Conservation (phyloP, 768 basidiomycete genomes). For the Fibroporia radiculosa region DNA sequence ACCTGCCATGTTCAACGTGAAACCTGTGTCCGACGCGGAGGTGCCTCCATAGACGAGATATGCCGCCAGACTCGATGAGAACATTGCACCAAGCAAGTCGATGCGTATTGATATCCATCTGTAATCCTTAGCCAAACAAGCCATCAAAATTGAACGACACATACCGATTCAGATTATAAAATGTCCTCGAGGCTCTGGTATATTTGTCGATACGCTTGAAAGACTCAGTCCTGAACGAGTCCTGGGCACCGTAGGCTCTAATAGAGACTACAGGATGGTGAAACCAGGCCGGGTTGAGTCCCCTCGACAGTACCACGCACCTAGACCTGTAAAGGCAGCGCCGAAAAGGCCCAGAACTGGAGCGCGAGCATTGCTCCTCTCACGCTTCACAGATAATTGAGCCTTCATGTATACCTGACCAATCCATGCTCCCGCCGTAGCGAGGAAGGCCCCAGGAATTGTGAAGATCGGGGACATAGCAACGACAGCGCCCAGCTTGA, state of each 20-base stretch:
- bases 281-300: not conserved
- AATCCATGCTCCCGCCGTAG: conserved; percentile 31
- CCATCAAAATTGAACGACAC: not conserved
- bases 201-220: conserved; percentile 41
- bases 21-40: conserved; percentile 33
- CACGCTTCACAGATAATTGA: conserved; percentile 50
- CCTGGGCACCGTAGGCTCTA: conserved; percentile 51
- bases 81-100: conserved; percentile 46
- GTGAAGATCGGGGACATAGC: conserved; percentile 33
- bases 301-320: conserved; percentile 18
- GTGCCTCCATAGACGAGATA: conserved; percentile 44
- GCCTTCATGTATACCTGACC: conserved; percentile 51
- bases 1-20: conserved; percentile 37
- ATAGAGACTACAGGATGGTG: conserved; percentile 30
- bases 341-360: conserved; percentile 47
- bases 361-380: conserved; percentile 44
- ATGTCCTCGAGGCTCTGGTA: conserved; percentile 30
- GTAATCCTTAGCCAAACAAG: not conserved
- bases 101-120: conserved; percentile 46
- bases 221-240: conserved; percentile 33
- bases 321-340: conserved; percentile 45
- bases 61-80: conserved; percentile 42
- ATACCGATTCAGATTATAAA: conserved; percentile 38
- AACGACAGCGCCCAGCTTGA: conserved; percentile 30
- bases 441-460: conserved; percentile 29